Percentiles rank a stretch among this genome's conserved stretches.
phyloP scores from a whole-genome alignment of 345 rosid species.

The Brassica carinata region DNA sequence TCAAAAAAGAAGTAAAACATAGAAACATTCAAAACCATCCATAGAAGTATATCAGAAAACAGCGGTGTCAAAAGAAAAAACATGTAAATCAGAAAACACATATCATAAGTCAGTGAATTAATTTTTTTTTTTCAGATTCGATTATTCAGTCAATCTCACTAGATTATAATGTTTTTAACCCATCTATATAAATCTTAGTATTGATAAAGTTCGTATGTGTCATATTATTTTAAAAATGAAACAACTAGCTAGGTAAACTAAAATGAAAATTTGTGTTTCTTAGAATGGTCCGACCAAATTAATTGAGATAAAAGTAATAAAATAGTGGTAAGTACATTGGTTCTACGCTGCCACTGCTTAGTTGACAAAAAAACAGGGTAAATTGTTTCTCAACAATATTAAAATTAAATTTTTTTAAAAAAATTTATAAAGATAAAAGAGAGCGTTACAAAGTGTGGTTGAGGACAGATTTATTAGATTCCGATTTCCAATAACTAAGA shows the following conservation, averaged over 20 bases:
- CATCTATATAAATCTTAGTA: neutral
- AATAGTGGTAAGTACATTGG: neutral
- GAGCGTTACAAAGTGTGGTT: constrained; percentile 42
- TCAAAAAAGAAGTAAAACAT: neutral
- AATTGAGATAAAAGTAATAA: neutral
- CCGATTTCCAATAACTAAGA: constrained; percentile 39
- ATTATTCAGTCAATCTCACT: neutral
- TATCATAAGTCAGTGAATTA: neutral
- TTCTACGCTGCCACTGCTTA: neutral
- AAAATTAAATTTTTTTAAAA: neutral
- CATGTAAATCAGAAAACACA: neutral
- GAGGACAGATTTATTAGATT: constrained; percentile 40
- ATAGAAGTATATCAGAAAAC: neutral
- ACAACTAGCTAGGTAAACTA: neutral
- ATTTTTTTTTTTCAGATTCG: neutral
- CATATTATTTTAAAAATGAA: neutral
- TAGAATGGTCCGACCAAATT: constrained; percentile 3
- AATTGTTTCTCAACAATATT: neutral
- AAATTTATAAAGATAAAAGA: constrained; percentile 24
- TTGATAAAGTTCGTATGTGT: neutral
- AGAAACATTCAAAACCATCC: neutral
- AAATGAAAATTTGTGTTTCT: neutral
- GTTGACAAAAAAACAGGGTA: constrained; percentile 15
- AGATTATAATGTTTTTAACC: neutral
- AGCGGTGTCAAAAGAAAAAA: neutral